Conservation (phyloP, 805 yeast genomes). For the Yarrowia sp. region DNA sequence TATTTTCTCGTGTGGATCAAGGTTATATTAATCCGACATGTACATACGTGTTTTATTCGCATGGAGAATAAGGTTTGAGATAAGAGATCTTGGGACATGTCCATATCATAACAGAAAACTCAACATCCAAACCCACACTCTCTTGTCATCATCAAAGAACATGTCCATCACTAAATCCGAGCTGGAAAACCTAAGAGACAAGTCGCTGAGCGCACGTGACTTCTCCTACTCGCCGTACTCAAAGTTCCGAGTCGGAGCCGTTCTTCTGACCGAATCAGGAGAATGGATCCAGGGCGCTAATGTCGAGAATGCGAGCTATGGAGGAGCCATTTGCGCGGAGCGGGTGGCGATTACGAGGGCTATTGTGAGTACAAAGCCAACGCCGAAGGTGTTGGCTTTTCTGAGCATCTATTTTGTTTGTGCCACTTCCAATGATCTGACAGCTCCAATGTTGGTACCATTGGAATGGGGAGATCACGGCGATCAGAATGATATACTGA, state of each 20-base stretch:
- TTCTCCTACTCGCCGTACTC: conserved; percentile 74
- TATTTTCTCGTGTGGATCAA: background rate
- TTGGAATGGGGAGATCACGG: too few species aligned
- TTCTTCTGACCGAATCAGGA: conserved; percentile 62
- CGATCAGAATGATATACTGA: too few species aligned
- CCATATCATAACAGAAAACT: background rate
- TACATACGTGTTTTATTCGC: conserved; percentile 14
- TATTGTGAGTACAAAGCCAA: conserved; percentile 49
- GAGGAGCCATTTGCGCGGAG: conserved; percentile 79
- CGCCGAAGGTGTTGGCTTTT: too few species aligned
- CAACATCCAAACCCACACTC: background rate
- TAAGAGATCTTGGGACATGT: conserved; percentile 22
- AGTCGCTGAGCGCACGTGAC: conserved; percentile 34
- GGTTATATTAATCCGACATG: background rate
- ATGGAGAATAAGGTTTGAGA: background rate
- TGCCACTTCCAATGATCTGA: too few species aligned
- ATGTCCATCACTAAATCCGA: conserved; percentile 13
- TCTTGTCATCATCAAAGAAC: background rate
- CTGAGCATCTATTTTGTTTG: too few species aligned
- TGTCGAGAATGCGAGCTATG: conserved; percentile 92
- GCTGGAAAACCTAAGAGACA: conserved; percentile 27
- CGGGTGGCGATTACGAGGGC: conserved; percentile 69
- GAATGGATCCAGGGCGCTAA: conserved; percentile 75
- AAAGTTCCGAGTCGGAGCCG: conserved; percentile 84
- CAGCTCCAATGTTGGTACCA: too few species aligned